Percentiles rank a stretch among this genome's conserved stretches.
Evolutionary conservation across 2,329 filamentous ascomycete genomes (phyloP).

Genomic region (Calonectria pseudoturangicola): DNA sequence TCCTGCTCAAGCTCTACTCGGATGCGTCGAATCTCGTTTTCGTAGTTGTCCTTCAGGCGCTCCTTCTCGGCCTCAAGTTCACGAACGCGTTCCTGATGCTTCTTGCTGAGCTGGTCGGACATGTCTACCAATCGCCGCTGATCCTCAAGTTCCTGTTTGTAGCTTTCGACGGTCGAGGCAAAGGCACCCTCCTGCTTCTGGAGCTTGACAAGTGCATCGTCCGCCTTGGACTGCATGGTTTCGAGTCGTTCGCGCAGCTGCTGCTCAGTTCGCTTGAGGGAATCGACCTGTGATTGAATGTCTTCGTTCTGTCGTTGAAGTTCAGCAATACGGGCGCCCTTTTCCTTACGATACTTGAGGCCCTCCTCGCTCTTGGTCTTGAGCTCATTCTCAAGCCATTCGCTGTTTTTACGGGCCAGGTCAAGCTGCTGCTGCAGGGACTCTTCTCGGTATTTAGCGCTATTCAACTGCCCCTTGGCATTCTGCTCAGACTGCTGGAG

Average conservation of each 20-base stretch:
- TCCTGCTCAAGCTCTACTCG: slow-evolving; percentile 75
- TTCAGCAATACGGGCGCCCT: slow-evolving; percentile 90
- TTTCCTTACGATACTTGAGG: slow-evolving; percentile 94
- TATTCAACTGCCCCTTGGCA: slow-evolving; percentile 86
- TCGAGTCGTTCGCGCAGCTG: slow-evolving; percentile 87
- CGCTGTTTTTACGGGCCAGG: slow-evolving; percentile 89
- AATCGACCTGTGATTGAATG: slow-evolving; percentile 83
- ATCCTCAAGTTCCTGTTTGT: slow-evolving; percentile 89
- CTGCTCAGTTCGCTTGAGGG: slow-evolving; percentile 86
- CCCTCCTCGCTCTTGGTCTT: slow-evolving; percentile 92
- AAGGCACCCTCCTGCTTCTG: slow-evolving; percentile 91
- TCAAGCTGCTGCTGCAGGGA: slow-evolving; percentile 93
- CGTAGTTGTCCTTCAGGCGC: slow-evolving; percentile 77
- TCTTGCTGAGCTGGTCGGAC: slow-evolving; percentile 84
- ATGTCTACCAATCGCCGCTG: slow-evolving; percentile 88
- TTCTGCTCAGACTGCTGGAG: slow-evolving; percentile 90
- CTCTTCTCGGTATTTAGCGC: slow-evolving; percentile 92
- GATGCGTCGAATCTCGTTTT: slow-evolving; percentile 74
- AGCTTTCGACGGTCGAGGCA: slow-evolving; percentile 88
- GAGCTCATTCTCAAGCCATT: slow-evolving; percentile 94
- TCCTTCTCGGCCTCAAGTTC: slow-evolving; percentile 80
- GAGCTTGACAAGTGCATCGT: slow-evolving; percentile 87
- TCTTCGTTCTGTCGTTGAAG: slow-evolving; percentile 94
- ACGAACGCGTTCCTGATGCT: slow-evolving; percentile 81
- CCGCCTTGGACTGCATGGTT: slow-evolving; percentile 89